Conservation (phyloP, 371 early-diverging fungal species). For the Lichtheimia corymbifera region DNA sequence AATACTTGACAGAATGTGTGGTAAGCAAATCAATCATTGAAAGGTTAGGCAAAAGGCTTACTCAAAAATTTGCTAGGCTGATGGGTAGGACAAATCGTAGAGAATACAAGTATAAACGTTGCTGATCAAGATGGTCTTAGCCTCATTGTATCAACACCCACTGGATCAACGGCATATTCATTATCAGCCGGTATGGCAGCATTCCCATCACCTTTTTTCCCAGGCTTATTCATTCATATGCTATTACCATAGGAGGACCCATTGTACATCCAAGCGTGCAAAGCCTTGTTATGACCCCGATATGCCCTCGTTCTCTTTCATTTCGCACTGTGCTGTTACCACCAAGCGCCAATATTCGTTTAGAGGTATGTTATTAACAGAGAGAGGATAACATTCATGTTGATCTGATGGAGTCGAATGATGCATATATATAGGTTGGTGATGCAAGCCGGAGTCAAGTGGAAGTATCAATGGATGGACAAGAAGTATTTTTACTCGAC, state of each 20-base stretch:
- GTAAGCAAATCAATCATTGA: slow-evolving; percentile 50
- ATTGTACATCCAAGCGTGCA: slow-evolving; percentile 94
- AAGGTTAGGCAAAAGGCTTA: not conserved
- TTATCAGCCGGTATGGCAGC: slow-evolving; percentile 66
- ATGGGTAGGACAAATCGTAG: slow-evolving; percentile 38
- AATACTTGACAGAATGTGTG: slow-evolving; percentile 84
- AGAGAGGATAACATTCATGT: too few relatives aligned
- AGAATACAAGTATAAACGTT: too few relatives aligned
- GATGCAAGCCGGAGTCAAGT: slow-evolving; percentile 62
- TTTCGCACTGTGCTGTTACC: slow-evolving; percentile 93
- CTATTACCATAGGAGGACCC: slow-evolving; percentile 66
- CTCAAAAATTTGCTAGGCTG: slow-evolving; percentile 40
- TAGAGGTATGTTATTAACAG: slow-evolving; percentile 53
- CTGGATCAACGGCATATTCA: slow-evolving; percentile 95
- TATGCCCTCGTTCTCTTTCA: slow-evolving; percentile 93
- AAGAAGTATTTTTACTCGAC: slow-evolving; percentile 66
- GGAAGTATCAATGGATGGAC: slow-evolving; percentile 75
- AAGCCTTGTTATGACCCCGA: slow-evolving; percentile 87
- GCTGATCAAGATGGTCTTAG: slow-evolving; percentile 25
- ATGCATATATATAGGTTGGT: slow-evolving; percentile 49
- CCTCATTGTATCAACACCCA: slow-evolving; percentile 88
- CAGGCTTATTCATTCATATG: not conserved
- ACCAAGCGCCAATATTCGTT: slow-evolving; percentile 61
- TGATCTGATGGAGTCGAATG: not conserved
- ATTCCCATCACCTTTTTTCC: not conserved